Base-by-base conservation (phyloP, 441 rosid species). In the Arabidopsis hybrid region DNA sequence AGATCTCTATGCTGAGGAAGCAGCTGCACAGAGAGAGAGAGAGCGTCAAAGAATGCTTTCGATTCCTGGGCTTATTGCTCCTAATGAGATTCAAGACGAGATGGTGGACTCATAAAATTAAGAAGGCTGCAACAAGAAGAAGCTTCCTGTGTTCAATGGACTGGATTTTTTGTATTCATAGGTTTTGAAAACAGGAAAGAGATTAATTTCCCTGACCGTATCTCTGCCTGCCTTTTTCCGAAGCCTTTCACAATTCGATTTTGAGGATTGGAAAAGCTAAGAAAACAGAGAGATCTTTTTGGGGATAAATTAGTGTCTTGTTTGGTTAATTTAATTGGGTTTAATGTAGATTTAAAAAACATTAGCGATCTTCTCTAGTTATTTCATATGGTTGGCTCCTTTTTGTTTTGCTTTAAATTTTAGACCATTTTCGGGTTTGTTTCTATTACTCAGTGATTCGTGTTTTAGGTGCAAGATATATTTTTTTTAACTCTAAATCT, bases 1-100 rank as follows among this genome's bases (percentile, higher is more conserved):
- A 14, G 50, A 46, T 46, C 50, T 46, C 3, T 46, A 46, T 14
- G 50, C 50, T 2, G 50, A 46, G 18, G 50, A 46, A 46, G 50
- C 50, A 46, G 50, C 50, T 13, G 18, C 18, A 1, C 50, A 46
- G 18, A n/a, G 50, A 46, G 50, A 46, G 18, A 7, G 50, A 14
- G 50, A 46, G 50, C 17, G 50, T 5, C 50, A 46, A 14, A 46
- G 50, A 46, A 46, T 46, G 50, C 50, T 46, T 46, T 46, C 18
- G 8, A 46, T 46, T 46, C 50, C 50, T 14, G 99, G 99, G 76
- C 91, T 96, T 58, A 91, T 96, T 45, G 98, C 97, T 71, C 99
- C 99, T 7, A 89, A 87, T 63, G 99, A 96, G 81, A 89, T 91
- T 65, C 99, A 93, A 83, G 99, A 96, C 42, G 99, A 96, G 83